Evolutionary conservation across 345 rosid species (phyloP), one percentile per base, ranked within the genome.

Genomic region (Litchi chinensis): DNA sequence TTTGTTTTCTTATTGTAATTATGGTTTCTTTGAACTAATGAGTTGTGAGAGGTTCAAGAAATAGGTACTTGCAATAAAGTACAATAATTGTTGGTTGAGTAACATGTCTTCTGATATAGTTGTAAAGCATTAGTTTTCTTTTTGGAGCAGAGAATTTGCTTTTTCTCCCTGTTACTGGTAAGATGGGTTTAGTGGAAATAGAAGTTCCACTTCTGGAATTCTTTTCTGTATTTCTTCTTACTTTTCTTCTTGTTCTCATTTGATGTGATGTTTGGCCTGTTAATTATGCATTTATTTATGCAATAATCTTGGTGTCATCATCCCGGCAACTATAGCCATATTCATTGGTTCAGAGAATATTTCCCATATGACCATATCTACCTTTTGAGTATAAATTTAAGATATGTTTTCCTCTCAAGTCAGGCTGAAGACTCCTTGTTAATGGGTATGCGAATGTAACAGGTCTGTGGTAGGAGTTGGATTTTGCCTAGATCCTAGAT

Each of bases 251-350:
- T 44, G 28, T 46, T 75, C 39, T 74, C 40, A 73, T 59, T 65
- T 76, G 79, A 80, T 44, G 71, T 81, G 83, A 81, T 68, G 46
- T 77, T 77, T 18, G 46, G 63, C 76, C 79, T 75, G 44, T 78
- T 71, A 70, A 40, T 7, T 64, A 64, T 79, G 73, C 80, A 81
- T 76, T 83, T 77, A 74, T 66, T 78, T 80, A 46, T 67, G 79
- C 65, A 77, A 79, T 50, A 43, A 64, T 19, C 67, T 73, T 15
- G 48, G 37, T 81, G 73, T 70, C 76, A 77, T 67, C 59, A 16
- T 63, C 44, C 46, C 70, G 41, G 37, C 26, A 57, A 22, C 56
- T 60, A 56, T 32, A 5, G 22, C n/a, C 26, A 13, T 74, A 26
- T 64, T 63, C 68, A 28, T 73, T 68, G 67, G 75, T 32, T 65